Evolutionary conservation across 2,329 filamentous ascomycete genomes (phyloP).

Genomic region (Sporothrix phasma): DNA sequence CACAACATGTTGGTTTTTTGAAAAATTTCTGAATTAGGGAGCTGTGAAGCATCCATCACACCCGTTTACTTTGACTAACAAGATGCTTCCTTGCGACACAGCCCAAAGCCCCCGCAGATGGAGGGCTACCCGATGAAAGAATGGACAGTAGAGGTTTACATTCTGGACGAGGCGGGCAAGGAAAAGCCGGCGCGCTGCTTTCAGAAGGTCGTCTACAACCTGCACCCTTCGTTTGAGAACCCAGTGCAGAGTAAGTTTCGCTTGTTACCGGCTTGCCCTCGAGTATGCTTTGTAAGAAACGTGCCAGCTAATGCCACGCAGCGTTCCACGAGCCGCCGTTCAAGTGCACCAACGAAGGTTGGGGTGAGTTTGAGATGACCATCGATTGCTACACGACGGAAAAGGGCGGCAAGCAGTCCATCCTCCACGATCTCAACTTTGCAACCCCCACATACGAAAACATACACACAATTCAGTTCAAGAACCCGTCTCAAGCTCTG

Average conservation of each 20-base stretch:
- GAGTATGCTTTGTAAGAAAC: neutral
- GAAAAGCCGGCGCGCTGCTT: conserved; percentile 76
- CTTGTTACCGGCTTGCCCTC: neutral
- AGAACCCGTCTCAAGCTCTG: conserved; percentile 84
- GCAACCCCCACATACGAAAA: conserved; percentile 69
- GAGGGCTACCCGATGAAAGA: conserved; percentile 86
- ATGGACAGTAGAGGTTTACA: conserved; percentile 80
- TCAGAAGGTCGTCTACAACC: conserved; percentile 82
- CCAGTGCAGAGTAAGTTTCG: conserved; percentile 65
- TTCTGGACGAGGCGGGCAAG: conserved; percentile 78
- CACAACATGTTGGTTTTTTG: conserved; percentile 62
- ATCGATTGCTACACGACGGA: conserved; percentile 76
- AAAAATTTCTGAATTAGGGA: too few relatives aligned
- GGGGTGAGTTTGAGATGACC: conserved; percentile 96
- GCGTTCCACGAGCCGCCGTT: conserved; percentile 80
- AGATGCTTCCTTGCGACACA: conserved; percentile 27
- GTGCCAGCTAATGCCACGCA: conserved; percentile 27
- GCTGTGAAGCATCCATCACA: too few relatives aligned
- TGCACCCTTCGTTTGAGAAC: conserved; percentile 89
- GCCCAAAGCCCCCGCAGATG: conserved; percentile 68
- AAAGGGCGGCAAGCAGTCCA: conserved; percentile 70
- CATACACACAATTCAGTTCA: conserved; percentile 73
- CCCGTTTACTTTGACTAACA: neutral
- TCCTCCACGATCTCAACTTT: conserved; percentile 91
- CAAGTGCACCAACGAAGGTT: conserved; percentile 83